phyloP scores from a whole-genome alignment of 805 yeast genomes.

The Saturnispora saitoi region DNA sequence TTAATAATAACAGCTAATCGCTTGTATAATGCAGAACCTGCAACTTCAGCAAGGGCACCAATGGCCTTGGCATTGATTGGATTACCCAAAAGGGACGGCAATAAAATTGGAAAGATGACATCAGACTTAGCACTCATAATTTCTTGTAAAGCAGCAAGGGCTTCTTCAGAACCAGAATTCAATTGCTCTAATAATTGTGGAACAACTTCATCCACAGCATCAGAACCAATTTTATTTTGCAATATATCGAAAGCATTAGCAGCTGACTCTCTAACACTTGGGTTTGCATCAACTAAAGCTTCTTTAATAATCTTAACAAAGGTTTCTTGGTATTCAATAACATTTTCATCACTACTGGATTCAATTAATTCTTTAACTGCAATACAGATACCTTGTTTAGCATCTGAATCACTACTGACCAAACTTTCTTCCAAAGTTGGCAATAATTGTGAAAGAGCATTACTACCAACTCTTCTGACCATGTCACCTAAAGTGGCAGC shows the following conservation, averaged over 20 bases:
- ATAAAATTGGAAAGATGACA: conserved; percentile 84
- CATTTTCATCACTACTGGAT: conserved; percentile 55
- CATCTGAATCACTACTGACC: conserved; percentile 58
- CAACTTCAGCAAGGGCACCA: conserved; percentile 81
- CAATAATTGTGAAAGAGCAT: conserved; percentile 71
- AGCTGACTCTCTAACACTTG: conserved; percentile 80
- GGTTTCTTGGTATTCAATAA: conserved; percentile 54
- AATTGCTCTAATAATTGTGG: conserved; percentile 74
- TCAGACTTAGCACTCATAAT: conserved; percentile 87
- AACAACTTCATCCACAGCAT: conserved; percentile 79
- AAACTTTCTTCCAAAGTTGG: conserved; percentile 74
- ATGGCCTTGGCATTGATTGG: conserved; percentile 89
- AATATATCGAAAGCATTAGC: conserved; percentile 84
- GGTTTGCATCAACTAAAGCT: conserved; percentile 67
- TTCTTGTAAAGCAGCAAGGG: conserved; percentile 82
- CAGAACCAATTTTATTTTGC: conserved; percentile 73
- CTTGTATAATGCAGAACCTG: conserved; percentile 72
- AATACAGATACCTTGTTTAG: conserved; percentile 93
- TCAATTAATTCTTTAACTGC: conserved; percentile 81
- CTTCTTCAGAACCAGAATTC: conserved; percentile 54
- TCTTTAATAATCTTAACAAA: conserved; percentile 70
- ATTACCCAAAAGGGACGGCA: conserved; percentile 73
- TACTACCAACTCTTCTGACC: conserved; percentile 87
- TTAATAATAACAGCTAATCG: conserved; percentile 68
- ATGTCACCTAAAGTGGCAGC: conserved; percentile 91